Conservation (phyloP, 176 grass and related monocot species). For the Miscanthus lutarioriparius region DNA sequence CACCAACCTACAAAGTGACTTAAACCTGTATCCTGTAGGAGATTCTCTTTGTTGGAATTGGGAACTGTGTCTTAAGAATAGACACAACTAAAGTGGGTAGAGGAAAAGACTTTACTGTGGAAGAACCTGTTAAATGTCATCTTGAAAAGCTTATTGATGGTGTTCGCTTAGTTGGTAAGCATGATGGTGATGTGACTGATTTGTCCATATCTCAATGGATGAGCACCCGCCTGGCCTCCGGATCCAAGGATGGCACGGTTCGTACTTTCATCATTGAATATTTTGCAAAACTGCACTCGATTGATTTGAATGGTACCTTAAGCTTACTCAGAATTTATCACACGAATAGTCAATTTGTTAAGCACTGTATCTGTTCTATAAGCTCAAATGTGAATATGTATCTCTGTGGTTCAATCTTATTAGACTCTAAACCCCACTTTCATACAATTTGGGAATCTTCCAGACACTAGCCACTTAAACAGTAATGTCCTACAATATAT, state of each 20-base stretch:
- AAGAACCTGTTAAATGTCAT: constrained; percentile 83
- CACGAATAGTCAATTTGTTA: background rate
- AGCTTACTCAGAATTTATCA: background rate
- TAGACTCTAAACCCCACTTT: background rate
- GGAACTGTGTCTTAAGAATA: constrained; percentile 77
- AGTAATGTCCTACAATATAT: background rate
- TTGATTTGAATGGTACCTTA: background rate
- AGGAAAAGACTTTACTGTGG: constrained; percentile 67
- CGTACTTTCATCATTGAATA: constrained; percentile 29
- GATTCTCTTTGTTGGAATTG: constrained; percentile 92
- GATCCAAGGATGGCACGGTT: constrained; percentile 98
- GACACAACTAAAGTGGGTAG: constrained; percentile 87
- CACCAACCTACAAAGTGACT: background rate
- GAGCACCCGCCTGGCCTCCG: constrained; percentile 87
- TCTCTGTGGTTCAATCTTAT: background rate
- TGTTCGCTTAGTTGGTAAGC: constrained; percentile 78
- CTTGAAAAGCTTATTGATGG: constrained; percentile 87
- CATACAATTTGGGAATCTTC: background rate
- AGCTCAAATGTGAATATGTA: constrained; percentile 11
- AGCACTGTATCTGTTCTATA: background rate
- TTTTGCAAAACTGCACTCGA: constrained; percentile 7
- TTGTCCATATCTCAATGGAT: constrained; percentile 99
- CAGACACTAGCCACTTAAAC: background rate
- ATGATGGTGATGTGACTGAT: constrained; percentile 87
- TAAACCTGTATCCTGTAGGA: constrained; percentile 53